Conservation (phyloP, 148 eudicot species). For the Vaccinium darrowii region DNA sequence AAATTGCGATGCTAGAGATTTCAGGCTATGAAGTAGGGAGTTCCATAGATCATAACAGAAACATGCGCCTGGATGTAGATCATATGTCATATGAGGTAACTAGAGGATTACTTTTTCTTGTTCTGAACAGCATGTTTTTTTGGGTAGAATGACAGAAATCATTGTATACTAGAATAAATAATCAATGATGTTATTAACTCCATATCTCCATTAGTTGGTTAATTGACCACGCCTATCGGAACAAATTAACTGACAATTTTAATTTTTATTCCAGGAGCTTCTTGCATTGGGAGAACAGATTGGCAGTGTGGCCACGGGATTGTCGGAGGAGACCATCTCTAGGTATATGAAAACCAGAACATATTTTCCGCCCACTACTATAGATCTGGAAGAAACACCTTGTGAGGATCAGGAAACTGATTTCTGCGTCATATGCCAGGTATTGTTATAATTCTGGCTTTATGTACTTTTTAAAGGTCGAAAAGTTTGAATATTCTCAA, state of each 20-base stretch:
- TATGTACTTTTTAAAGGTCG: background rate
- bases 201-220: background rate
- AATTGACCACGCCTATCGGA: background rate
- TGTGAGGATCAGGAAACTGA: conserved; percentile 52
- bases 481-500: background rate
- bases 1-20: conserved; percentile 70
- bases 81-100: conserved; percentile 97
- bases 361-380: conserved; percentile 34
- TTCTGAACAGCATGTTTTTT: background rate
- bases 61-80: conserved; percentile 92
- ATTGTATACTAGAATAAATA: background rate
- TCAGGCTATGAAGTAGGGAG: conserved; percentile 60
- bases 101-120: conserved; percentile 10
- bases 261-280: conserved; percentile 65
- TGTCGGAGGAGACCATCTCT: conserved; percentile 59
- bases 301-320: conserved; percentile 76
- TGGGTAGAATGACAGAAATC: background rate
- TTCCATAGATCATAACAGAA: conserved; percentile 67
- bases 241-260: background rate
- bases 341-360: conserved; percentile 53
- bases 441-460: conserved; percentile 19
- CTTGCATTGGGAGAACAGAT: conserved; percentile 93
- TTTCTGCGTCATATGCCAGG: conserved; percentile 92
- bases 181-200: background rate
- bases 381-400: conserved; percentile 49